Evolutionary conservation across 148 eudicot species (phyloP).

Genomic region (Agrostemma githago): DNA sequence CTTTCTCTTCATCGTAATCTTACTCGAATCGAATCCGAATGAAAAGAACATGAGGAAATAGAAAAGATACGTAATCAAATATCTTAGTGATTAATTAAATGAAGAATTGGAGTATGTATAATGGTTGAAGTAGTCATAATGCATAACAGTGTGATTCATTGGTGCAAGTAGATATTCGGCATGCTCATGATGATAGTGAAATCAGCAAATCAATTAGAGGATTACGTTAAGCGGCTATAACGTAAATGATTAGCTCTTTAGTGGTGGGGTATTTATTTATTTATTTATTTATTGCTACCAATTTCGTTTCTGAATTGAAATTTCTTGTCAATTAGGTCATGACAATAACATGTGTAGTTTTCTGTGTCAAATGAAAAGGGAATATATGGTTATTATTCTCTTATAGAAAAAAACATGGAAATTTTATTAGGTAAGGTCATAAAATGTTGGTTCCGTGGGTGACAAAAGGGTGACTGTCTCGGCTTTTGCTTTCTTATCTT

Average conservation of each 20-base stretch:
- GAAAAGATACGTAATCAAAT: neutral
- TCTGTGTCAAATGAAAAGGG: neutral
- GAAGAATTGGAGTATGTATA: neutral
- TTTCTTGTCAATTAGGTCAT: conserved; percentile 15
- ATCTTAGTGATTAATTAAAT: neutral
- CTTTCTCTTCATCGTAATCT: too few relatives aligned
- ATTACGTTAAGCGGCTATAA: conserved; percentile 7
- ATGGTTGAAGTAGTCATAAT: conserved; percentile 11
- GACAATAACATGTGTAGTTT: conserved; percentile 1
- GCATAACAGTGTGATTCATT: conserved; percentile 7
- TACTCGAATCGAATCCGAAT: too few relatives aligned
- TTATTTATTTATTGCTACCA: neutral
- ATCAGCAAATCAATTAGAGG: conserved; percentile 8
- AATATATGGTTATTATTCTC: conserved; percentile 5
- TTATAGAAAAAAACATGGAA: neutral
- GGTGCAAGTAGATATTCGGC: conserved; percentile 4
- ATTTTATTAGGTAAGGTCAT: conserved; percentile 12
- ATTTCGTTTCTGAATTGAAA: neutral
- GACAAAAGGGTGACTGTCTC: conserved; percentile 9
- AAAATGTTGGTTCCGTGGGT: conserved; percentile 4
- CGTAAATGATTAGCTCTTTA: conserved; percentile 10
- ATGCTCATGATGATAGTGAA: conserved; percentile 12
- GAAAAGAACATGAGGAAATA: too few relatives aligned
- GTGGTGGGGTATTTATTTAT: neutral
- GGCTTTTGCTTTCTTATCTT: conserved; percentile 8